Conservation (phyloP, 176 grass and related monocot species). For the Oryza brachyantha region DNA sequence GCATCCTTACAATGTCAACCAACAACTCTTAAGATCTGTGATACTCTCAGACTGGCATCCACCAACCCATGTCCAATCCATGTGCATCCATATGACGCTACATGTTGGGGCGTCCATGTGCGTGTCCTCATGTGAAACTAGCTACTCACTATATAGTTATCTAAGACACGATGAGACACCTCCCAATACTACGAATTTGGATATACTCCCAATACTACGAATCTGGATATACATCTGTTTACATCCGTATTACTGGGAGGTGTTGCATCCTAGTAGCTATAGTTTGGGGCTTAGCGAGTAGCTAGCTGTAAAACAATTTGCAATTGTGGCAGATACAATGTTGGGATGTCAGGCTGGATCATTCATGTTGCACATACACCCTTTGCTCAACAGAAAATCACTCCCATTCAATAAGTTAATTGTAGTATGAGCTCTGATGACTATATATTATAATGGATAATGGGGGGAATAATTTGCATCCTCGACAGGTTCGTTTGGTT, state of each 20-base stretch:
- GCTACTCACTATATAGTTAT: too few species aligned
- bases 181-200: too few species aligned
- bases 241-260: too few species aligned
- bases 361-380: neutral
- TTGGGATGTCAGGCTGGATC: neutral
- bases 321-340: neutral
- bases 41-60: neutral
- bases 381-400: too few species aligned
- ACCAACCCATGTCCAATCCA: neutral
- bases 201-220: too few species aligned
- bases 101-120: neutral
- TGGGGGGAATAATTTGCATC: neutral
- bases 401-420: neutral
- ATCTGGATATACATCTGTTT: too few species aligned
- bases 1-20: neutral
- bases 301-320: neutral
- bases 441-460: neutral
- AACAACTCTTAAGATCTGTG: neutral
- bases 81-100: neutral
- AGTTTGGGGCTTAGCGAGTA: too few species aligned
- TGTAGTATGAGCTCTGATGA: neutral
- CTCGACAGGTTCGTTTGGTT: conserved; percentile 47
- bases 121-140: neutral
- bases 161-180: too few species aligned
- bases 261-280: too few species aligned